Evolutionary conservation across 257 asterid genomes (phyloP).

Genomic region (Solanum piurae): DNA sequence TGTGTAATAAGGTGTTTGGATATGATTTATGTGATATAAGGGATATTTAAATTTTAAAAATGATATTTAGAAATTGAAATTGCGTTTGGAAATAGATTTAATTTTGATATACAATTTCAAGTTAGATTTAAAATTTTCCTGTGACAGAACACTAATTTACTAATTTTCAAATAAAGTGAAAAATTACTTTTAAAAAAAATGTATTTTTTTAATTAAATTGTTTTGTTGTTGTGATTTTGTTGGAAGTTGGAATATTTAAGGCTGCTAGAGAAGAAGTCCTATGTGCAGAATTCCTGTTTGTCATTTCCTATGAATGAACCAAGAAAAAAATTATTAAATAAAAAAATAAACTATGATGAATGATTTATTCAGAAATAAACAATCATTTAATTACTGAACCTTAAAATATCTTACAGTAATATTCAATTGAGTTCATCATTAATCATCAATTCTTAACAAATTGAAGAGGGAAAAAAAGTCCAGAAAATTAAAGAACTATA

Average conservation of each 20-base stretch:
- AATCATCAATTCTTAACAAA: neutral
- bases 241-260: neutral
- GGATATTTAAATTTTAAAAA: neutral
- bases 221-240: neutral
- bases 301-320: neutral
- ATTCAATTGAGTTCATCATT: neutral
- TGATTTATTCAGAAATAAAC: neutral
- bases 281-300: neutral
- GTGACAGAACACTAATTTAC: neutral
- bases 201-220: neutral
- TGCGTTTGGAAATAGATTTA: no score
- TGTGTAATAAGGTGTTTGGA: neutral
- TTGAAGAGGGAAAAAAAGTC: neutral
- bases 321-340: neutral
- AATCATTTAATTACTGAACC: neutral
- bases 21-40: no score
- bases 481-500: neutral
- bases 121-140: neutral
- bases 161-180: neutral
- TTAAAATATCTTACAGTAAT: neutral
- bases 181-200: no score
- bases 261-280: neutral
- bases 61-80: no score
- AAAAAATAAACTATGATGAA: neutral
- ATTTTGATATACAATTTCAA: neutral